Percentiles rank a stretch among this genome's conserved stretches.
Conservation (phyloP, 257 asterid genomes). For the Rhazya stricta region DNA sequence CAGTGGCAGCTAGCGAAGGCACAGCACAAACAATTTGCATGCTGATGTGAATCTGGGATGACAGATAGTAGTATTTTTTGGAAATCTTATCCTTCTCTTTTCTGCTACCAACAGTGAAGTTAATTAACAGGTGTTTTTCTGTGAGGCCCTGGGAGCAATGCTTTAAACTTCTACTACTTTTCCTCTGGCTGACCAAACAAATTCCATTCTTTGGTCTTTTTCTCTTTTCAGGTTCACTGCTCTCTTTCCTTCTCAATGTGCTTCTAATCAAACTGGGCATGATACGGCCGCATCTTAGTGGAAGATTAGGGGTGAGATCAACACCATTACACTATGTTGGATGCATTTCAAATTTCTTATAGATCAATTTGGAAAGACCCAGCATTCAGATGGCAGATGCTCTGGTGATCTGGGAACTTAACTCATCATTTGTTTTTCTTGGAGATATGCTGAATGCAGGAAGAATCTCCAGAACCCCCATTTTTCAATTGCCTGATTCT, state of each 20-base stretch:
- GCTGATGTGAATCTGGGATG: not conserved
- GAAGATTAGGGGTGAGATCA: constrained; percentile 1
- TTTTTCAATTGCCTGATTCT: too few species aligned
- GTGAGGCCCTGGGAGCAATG: not conserved
- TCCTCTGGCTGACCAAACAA: not conserved
- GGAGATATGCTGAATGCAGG: too few species aligned
- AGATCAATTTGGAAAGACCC: not conserved
- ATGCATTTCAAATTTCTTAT: not conserved
- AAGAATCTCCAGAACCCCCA: too few species aligned
- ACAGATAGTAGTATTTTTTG: not conserved
- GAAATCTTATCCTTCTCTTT: too few species aligned
- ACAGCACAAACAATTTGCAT: not conserved
- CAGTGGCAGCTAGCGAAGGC: not conserved
- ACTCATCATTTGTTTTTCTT: too few species aligned
- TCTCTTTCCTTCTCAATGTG: not conserved
- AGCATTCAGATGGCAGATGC: not conserved
- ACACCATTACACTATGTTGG: not conserved
- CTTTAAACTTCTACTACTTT: not conserved
- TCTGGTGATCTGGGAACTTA: too few species aligned
- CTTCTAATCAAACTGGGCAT: not conserved
- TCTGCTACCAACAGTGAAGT: not conserved
- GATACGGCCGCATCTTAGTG: not conserved
- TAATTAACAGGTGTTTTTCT: not conserved
- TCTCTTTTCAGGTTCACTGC: not conserved
- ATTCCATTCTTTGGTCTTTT: not conserved